Percentiles rank a stretch among this genome's conserved stretches.
phyloP scores from a whole-genome alignment of 306 rosid genomes.

The Fragaria nilgerrensis region DNA sequence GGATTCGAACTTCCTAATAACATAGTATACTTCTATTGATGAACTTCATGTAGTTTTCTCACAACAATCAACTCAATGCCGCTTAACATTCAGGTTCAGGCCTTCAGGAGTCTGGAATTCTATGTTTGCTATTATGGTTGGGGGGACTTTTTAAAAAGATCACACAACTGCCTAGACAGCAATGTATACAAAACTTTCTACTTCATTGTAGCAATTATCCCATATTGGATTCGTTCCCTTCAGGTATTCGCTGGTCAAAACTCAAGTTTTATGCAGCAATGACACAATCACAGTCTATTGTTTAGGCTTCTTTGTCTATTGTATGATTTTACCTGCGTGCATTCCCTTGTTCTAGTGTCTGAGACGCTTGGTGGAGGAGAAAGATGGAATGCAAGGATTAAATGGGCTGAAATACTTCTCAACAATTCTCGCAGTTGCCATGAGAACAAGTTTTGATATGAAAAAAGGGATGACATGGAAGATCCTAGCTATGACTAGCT shows the following conservation, averaged over 20 bases:
- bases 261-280: not conserved
- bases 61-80: not conserved
- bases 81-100: constrained; percentile 56
- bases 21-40: not conserved
- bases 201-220: constrained; percentile 62
- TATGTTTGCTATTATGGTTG: constrained; percentile 68
- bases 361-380: constrained; percentile 53
- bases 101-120: constrained; percentile 72
- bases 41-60: not conserved
- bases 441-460: constrained; percentile 44
- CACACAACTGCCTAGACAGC: constrained; percentile 55
- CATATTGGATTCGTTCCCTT: constrained; percentile 67
- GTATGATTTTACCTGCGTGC: not conserved
- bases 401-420: constrained; percentile 51
- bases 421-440: constrained; percentile 43
- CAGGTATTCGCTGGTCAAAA: constrained; percentile 46
- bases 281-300: not conserved
- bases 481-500: constrained; percentile 34
- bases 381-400: constrained; percentile 35
- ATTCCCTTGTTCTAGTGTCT: constrained; percentile 38
- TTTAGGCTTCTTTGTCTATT: not conserved
- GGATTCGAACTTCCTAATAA: not conserved
- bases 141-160: constrained; percentile 67
- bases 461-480: constrained; percentile 29
- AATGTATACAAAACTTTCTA: constrained; percentile 44